A percentile compares a stretch with the other conserved stretches of the same genome.
Conservation (phyloP, 179 eudicot genomes). For the Beta macrorhiza region DNA sequence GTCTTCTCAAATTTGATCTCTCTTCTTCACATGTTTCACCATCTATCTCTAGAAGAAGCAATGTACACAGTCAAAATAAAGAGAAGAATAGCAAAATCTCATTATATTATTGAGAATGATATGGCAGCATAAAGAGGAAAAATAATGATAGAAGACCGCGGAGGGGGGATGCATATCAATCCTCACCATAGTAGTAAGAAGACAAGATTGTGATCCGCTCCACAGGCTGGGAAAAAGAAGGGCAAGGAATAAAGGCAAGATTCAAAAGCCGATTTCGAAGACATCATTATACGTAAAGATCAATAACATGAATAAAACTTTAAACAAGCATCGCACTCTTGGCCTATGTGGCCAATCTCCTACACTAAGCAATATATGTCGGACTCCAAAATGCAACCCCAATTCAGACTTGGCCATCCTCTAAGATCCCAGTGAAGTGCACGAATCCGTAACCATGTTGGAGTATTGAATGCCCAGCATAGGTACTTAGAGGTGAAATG, state of each 20-base stretch:
- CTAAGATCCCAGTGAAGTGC: neutral
- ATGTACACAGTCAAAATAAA: slow-evolving; percentile 7
- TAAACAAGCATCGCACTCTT: neutral
- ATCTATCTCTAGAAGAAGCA: slow-evolving; percentile 55
- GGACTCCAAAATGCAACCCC: neutral
- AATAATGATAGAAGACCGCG: neutral
- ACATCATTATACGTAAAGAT: neutral
- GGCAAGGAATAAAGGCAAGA: neutral
- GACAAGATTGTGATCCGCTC: slow-evolving; percentile 88
- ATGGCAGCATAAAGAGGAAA: neutral
- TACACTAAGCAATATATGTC: neutral
- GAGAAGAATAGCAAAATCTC: neutral
- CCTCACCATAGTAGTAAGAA: slow-evolving; percentile 92
- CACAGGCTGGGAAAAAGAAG: slow-evolving; percentile 54
- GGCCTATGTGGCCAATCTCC: neutral
- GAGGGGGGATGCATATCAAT: neutral
- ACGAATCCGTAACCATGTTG: neutral
- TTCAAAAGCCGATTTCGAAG: neutral
- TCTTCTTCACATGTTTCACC: slow-evolving; percentile 77
- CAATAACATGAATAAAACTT: neutral
- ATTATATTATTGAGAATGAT: neutral
- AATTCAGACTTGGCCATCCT: neutral
- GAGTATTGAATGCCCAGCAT: no score
- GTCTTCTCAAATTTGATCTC: slow-evolving; percentile 60
- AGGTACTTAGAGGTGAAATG: no score